Evolutionary conservation across 2,329 filamentous ascomycete species (phyloP).

Genomic region (Cladorrhinum sp.): DNA sequence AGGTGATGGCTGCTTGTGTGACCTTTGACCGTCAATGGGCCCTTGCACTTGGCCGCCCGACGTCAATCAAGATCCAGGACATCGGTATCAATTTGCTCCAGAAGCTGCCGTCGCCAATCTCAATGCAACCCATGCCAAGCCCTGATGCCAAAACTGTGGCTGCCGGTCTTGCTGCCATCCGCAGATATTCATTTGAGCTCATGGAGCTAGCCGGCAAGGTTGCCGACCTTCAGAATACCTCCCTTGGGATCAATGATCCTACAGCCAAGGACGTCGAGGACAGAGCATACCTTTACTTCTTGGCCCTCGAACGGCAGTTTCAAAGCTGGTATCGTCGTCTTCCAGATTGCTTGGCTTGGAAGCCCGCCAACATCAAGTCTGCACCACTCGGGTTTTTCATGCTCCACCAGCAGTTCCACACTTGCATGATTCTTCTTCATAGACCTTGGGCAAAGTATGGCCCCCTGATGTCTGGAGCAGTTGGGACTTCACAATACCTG

Average conservation of each 20-base stretch:
- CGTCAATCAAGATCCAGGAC: slow-evolving; percentile 52
- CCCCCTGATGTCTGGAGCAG: slow-evolving; percentile 33
- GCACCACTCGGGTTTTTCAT: slow-evolving; percentile 52
- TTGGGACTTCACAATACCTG: slow-evolving; percentile 12
- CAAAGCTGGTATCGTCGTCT: slow-evolving; percentile 53
- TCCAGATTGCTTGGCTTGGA: slow-evolving; percentile 48
- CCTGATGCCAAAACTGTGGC: slow-evolving; percentile 29
- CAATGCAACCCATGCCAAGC: slow-evolving; percentile 31
- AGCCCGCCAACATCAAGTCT: slow-evolving; percentile 47
- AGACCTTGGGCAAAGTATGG: slow-evolving; percentile 52
- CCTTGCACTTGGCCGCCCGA: slow-evolving; percentile 52
- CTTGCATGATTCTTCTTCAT: slow-evolving; percentile 51
- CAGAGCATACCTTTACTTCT: slow-evolving; percentile 48
- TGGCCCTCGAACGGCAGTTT: slow-evolving; percentile 51
- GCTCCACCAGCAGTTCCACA: slow-evolving; percentile 55
- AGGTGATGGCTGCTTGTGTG: slow-evolving; percentile 50
- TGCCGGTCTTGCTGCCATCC: slow-evolving; percentile 38
- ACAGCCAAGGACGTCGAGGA: slow-evolving; percentile 38
- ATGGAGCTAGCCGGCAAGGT: slow-evolving; percentile 55
- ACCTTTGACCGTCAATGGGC: slow-evolving; percentile 56
- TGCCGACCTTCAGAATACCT: slow-evolving; percentile 40
- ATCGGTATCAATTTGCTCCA: slow-evolving; percentile 47
- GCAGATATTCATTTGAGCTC: slow-evolving; percentile 52
- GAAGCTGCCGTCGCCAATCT: slow-evolving; percentile 32
- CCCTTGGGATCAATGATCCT: slow-evolving; percentile 32